Conservation (phyloP, 2,329 filamentous ascomycete genomes). For the Elsinoe perseae region DNA sequence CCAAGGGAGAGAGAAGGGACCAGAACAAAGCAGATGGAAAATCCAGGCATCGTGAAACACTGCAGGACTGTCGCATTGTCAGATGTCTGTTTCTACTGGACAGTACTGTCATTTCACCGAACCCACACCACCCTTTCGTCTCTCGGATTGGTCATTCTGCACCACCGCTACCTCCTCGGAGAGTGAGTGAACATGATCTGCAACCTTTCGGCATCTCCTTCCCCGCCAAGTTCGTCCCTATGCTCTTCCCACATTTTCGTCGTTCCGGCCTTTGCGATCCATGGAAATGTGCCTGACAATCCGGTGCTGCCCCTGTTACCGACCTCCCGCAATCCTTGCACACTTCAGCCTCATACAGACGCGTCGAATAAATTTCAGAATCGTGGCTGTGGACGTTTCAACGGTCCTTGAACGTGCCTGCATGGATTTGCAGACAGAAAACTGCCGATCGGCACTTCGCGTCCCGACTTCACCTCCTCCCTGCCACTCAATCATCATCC, state of each 20-base stretch:
- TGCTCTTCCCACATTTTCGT: neutral
- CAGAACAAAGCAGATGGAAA: neutral
- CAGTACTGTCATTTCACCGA: constrained; percentile 12
- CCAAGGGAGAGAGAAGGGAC: neutral
- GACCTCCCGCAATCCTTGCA: neutral
- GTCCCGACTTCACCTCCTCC: neutral
- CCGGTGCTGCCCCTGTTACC: neutral
- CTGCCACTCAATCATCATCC: too few species aligned
- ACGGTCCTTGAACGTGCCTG: neutral
- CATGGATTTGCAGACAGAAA: neutral
- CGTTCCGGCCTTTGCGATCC: neutral
- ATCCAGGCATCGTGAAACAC: neutral
- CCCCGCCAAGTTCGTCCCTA: neutral
- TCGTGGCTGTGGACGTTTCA: constrained; percentile 1
- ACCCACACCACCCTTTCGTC: neutral
- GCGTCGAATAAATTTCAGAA: neutral
- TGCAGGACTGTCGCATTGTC: neutral
- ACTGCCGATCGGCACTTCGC: neutral
- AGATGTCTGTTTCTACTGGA: constrained; percentile 13
- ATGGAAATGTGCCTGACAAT: constrained; percentile 1
- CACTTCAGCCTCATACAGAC: neutral
- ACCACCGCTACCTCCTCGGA: neutral
- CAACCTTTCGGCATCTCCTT: neutral
- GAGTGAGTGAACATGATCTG: neutral
- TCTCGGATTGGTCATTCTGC: neutral